These are phyloP conservation scores for Arthrobotrys conoides DNA, from an alignment of 2,329 filamentous ascomycete species.

Conservation along the genomic window DNA sequence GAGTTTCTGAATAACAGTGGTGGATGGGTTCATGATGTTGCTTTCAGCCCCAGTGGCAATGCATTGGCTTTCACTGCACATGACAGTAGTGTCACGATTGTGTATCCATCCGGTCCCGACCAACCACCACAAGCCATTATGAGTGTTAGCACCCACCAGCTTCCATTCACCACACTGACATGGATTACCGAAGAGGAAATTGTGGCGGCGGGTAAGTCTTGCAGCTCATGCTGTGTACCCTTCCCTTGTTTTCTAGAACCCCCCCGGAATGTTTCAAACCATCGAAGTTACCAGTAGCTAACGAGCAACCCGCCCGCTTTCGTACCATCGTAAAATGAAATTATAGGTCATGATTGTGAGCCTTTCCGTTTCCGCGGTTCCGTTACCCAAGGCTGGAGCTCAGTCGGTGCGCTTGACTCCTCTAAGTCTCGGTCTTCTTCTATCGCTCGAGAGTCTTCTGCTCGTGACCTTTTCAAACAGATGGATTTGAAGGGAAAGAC, in stretches of 20 bases:
- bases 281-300: conserved; percentile 43
- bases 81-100: conserved; percentile 95
- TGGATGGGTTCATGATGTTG: conserved; percentile 94
- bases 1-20: conserved; percentile 97
- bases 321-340: conserved; percentile 23
- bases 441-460: conserved; percentile 75
- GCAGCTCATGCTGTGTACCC: conserved; percentile 64
- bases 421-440: conserved; percentile 60
- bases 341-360: conserved; percentile 75
- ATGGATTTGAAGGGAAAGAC: conserved; percentile 98
- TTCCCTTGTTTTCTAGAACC: conserved; percentile 46
- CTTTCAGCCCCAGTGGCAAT: conserved; percentile 92
- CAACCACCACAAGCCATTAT: conserved; percentile 91
- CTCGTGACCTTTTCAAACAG: conserved; percentile 97
- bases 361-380: conserved; percentile 89
- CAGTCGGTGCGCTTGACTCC: conserved; percentile 83
- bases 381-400: conserved; percentile 81
- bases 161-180: conserved; percentile 92
- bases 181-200: conserved; percentile 95
- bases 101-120: conserved; percentile 92
- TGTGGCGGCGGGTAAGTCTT: conserved; percentile 91
- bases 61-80: conserved; percentile 95
- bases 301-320: conserved; percentile 36
- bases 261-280: conserved; percentile 47
- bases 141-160: conserved; percentile 87